Evolutionary conservation across 2,329 filamentous ascomycete genomes (phyloP), one percentile per base, ranked within the genome.

Genomic region (Colletotrichum liriopes): DNA sequence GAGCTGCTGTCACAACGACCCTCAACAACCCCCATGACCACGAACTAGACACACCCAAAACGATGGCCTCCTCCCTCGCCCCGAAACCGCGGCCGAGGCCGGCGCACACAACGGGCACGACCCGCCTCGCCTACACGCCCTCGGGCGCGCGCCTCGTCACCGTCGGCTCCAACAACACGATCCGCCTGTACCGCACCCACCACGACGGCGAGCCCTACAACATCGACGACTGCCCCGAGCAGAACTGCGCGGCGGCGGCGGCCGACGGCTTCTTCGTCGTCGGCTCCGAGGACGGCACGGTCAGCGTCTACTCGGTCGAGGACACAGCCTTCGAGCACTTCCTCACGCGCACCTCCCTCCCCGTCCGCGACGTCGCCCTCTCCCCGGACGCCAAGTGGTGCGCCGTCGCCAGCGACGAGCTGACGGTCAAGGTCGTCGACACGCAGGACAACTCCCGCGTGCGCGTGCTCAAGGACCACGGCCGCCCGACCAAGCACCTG

Each of bases 341-440:
- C 75, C 89, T 99, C 62, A 89, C 95, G 35, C 92, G 96, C 75
- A 94, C 92, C 70, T 92, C 94, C n/a, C 85, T 98, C 3, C 94
- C 96, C 0, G 90, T 98, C 41, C 90, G 96, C 78, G 95, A 98
- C 80, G 86, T 99, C 65, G 92, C 94, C 5, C 85, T 99, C 18
- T 95, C 94, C 2, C 89, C 91, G 2, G 93, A 98, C 79, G 89
- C 90, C 0, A 89, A 93, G 77, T 98, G 95, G 95, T 94, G 93
- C 75, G 96, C 96, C 39, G 94, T 98, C 35, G 95, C 95, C n/a
- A 98, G 95, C 86, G 97, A 98, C 81, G 96, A 99, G 81, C 86
- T 98, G 71, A 93, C 92, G 1, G 94, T 98, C 76, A 98, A 97
- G 81, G 85, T 99, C 29, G 94, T 99, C 74, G 93, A 93, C 77